Evolutionary conservation across 352 stramenopile species (phyloP), one percentile per base, ranked within the genome.

Genomic region (Blastocystis sp.): DNA sequence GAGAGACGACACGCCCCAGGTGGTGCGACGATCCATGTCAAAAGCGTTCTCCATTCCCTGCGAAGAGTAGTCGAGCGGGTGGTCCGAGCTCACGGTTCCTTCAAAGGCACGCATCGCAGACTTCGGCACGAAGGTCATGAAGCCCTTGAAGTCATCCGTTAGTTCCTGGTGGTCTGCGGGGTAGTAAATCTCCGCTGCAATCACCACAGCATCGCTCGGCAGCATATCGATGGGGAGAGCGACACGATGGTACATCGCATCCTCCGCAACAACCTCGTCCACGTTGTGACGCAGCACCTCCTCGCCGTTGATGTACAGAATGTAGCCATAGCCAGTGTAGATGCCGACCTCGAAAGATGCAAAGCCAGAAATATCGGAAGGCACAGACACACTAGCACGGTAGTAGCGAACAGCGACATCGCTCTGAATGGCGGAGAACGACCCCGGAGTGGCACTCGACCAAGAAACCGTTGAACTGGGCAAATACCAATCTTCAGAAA

Each of bases 101-200:
- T 9, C 15, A 39, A 80, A 80, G 0, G 20, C 39, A 37, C 70
- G 70, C 7, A 61, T 20, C 20, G 37, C 47, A 8, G 41, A 59
- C n/a, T 13, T 34, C 3, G 34, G 37, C 8, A 80, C 34, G 20
- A 80, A 39, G 9, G 23, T 23, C 20, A 63, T 45, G 70, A 80
- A 80, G 0, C 70, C 70, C 41, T n/a, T 39, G 47, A 80, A 80
- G 5, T 80, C 70, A 37, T 80, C 70, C 34, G 29, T 50, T 0
- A 9, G 0, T 5, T 18, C 41, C 7, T 41, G 15, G 68, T 50
- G 68, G 6, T 62, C 70, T 2, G 9, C 5, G 3, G 41, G 18
- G 37, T 63, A 76, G 54, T 77, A 13, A 53, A 87, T n/a, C 43
- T 79, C 76, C 75, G 76, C 54, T 3, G 76, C 76, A 37, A 87